Base-by-base conservation (phyloP, 192 early-diverging fungal species). In the Coemansia javaensis region DNA sequence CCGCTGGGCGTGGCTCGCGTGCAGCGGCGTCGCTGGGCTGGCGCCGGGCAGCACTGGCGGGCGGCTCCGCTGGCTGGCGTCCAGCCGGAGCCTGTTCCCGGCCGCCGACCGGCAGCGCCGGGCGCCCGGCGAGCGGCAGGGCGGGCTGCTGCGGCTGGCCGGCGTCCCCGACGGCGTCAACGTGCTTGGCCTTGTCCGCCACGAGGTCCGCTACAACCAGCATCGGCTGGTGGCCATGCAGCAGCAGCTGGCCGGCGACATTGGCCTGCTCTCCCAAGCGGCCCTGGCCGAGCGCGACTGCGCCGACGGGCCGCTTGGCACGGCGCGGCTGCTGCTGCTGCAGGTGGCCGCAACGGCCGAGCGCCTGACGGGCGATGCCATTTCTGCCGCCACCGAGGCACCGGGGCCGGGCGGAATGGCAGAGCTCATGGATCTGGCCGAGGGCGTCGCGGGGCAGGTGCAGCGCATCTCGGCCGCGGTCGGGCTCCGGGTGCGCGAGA, bases 141-240 rank as follows among this genome's bases (percentile, higher is more conserved):
- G n/a, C n/a, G n/a, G n/a, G n/a, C n/a, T 59, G 38, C 18, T 40
- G 36, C 67, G 44, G 17, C 9, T 64, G 22, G 11, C 63, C 13
- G 50, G 47, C 10, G 42, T 56, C 54, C 51, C 30, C 49, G 47
- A 40, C 7, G 47, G 39, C 0, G 52, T 57, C 11, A 59, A 71
- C 39, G 37, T 82, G 34, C 44, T 80, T 46, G 54, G 71, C 40
- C 45, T 79, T 38, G 77, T 81, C 14, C 77, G 70, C 21, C 79
- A 80, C 28, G 86, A 88, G 59, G 65, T 88, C 42, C 65, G 40
- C 7, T 48, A 68, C 40, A 83, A 85, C 47, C 75, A 63, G 17
- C 50, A 41, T 5, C 56, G 57, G 11, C 55, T 88, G 7, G 66
- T 53, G 7, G 40, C 56, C 14, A 62, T 81, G 20, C 76, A 79